Conservation (phyloP, 352 stramenopile genomes). For the Phytophthora litchii region DNA sequence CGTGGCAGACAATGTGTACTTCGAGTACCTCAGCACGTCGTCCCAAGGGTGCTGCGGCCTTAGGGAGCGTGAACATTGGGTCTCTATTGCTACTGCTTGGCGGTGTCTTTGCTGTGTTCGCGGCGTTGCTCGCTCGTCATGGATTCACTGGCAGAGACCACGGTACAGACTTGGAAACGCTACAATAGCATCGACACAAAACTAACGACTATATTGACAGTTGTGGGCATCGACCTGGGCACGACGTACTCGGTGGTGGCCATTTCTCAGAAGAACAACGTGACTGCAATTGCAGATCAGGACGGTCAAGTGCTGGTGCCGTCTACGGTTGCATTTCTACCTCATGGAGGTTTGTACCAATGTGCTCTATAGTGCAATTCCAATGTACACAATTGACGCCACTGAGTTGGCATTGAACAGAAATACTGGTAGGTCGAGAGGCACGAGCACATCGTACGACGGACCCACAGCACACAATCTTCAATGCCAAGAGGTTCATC, state of each 20-base stretch:
- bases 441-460: conserved; percentile 51
- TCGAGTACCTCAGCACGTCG: background rate
- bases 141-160: conserved; percentile 69
- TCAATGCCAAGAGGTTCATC: conserved; percentile 83
- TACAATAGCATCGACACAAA: background rate
- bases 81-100: conserved; percentile 55
- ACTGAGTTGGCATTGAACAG: conserved; percentile 16
- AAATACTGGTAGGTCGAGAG: conserved; percentile 50
- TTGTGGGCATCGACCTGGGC: conserved; percentile 75
- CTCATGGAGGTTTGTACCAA: conserved; percentile 40
- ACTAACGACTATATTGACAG: conserved; percentile 20
- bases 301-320: conserved; percentile 58
- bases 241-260: conserved; percentile 83
- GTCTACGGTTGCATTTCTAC: conserved; percentile 70
- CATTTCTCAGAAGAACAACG: conserved; percentile 65
- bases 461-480: conserved; percentile 70
- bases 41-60: background rate
- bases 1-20: conserved; percentile 18
- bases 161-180: conserved; percentile 24
- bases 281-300: conserved; percentile 65
- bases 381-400: conserved; percentile 1
- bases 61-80: conserved; percentile 23
- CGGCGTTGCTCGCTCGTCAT: conserved; percentile 54
- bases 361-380: background rate
- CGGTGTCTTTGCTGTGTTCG: conserved; percentile 42